A percentile compares a stretch with the other conserved stretches of the same genome.
phyloP scores from a whole-genome alignment of 208 protist species.

The Leishmania major region DNA sequence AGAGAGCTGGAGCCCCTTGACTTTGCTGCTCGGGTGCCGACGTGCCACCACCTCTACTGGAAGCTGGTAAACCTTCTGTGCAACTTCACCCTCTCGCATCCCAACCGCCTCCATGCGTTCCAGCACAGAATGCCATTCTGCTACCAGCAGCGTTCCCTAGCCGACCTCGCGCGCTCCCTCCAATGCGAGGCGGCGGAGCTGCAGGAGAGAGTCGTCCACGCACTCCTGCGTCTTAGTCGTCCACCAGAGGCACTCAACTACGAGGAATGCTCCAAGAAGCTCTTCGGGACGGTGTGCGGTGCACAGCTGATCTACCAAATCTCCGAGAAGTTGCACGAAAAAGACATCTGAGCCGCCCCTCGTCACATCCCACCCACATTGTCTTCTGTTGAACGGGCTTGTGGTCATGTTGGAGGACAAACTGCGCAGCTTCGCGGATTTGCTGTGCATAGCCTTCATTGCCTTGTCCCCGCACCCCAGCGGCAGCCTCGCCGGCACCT shows the following conservation, averaged over 20 bases:
- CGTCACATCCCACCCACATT: background rate
- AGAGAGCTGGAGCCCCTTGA: slow-evolving; percentile 9
- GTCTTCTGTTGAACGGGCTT: background rate
- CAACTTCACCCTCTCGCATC: slow-evolving; percentile 8
- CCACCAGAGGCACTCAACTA: slow-evolving; percentile 28
- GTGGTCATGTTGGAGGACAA: too few species aligned
- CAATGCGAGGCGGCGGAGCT: slow-evolving; percentile 20
- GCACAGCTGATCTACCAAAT: slow-evolving; percentile 44
- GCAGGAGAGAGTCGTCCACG: slow-evolving; percentile 13
- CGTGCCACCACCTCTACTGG: slow-evolving; percentile 31
- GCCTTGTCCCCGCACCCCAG: background rate
- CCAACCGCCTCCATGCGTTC: slow-evolving; percentile 20
- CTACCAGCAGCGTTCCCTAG: slow-evolving; percentile 34
- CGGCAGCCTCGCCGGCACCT: background rate
- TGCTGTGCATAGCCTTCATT: background rate
- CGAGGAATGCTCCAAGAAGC: slow-evolving; percentile 41
- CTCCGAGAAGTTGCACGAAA: slow-evolving; percentile 26
- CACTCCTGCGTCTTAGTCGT: slow-evolving; percentile 19
- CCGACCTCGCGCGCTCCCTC: slow-evolving; percentile 14
- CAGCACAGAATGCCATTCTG: slow-evolving; percentile 22
- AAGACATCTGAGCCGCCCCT: background rate
- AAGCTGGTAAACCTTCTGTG: slow-evolving; percentile 28
- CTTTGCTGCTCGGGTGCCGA: slow-evolving; percentile 15
- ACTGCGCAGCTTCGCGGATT: background rate
- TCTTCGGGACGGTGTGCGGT: slow-evolving; percentile 51